Percentiles rank a stretch among this genome's conserved stretches.
phyloP scores from a whole-genome alignment of 805 yeast genomes.

The Sugiyamaella qingdaonensis region DNA sequence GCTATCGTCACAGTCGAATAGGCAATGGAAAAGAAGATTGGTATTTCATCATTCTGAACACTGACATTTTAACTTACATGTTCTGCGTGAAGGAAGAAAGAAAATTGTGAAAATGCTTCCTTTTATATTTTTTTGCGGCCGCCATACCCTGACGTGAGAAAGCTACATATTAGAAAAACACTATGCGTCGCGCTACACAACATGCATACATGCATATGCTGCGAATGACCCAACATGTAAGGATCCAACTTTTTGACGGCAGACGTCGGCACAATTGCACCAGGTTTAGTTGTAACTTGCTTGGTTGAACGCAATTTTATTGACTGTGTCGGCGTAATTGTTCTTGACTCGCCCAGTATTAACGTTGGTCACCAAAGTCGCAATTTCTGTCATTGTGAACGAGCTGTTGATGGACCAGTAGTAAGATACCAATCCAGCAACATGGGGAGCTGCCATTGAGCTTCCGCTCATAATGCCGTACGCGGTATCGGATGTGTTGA shows the following conservation, averaged over 20 bases:
- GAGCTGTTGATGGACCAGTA: slow-evolving; percentile 83
- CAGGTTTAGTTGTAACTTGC: slow-evolving; percentile 4
- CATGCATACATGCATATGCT: no score
- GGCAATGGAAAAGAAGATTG: slow-evolving; percentile 34
- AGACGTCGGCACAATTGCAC: no score
- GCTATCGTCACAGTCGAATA: slow-evolving; percentile 41
- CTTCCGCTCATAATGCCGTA: slow-evolving; percentile 65
- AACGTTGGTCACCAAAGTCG: slow-evolving; percentile 15
- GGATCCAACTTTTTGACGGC: no score
- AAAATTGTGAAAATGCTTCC: neutral
- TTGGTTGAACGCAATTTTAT: slow-evolving; percentile 24
- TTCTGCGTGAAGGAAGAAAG: neutral
- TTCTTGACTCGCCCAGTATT: slow-evolving; percentile 16
- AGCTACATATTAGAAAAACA: neutral
- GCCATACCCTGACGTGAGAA: neutral
- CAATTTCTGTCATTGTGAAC: slow-evolving; percentile 16
- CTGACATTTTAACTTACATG: neutral
- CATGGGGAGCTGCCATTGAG: slow-evolving; percentile 98
- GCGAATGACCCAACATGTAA: no score
- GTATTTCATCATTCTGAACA: slow-evolving; percentile 35
- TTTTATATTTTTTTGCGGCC: slow-evolving; percentile 6
- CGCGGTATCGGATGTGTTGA: slow-evolving; percentile 27
- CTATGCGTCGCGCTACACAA: neutral
- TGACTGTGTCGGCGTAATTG: slow-evolving; percentile 17
- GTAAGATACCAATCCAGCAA: slow-evolving; percentile 86